These are phyloP conservation scores for Papiliotrema nemorosa DNA, from an alignment of 1,284 basidiomycete species.

Conservation along the genomic window DNA sequence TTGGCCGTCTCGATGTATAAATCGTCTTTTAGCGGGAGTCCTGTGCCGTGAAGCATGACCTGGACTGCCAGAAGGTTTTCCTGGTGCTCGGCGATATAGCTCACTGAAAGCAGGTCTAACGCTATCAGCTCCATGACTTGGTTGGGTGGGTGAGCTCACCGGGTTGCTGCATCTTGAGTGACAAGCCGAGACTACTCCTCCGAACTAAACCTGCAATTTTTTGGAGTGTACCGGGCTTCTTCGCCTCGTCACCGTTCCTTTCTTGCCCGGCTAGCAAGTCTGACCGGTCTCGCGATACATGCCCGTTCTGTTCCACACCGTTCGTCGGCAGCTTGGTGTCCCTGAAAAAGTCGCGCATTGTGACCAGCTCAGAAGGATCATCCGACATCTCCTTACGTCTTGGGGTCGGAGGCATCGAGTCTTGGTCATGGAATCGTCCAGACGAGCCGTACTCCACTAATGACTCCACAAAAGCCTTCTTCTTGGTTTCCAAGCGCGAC, in stretches of 20 bases:
- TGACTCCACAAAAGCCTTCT: conserved; percentile 17
- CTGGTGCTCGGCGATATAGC: conserved; percentile 76
- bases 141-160: neutral
- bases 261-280: neutral
- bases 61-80: conserved; percentile 72
- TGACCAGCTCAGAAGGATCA: conserved; percentile 30
- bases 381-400: neutral
- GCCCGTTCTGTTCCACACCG: too few relatives aligned
- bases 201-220: conserved; percentile 26
- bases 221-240: conserved; percentile 10
- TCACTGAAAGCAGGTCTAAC: conserved; percentile 19
- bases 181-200: conserved; percentile 18
- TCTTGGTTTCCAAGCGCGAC: conserved; percentile 10
- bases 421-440: conserved; percentile 27
- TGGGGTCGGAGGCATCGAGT: conserved; percentile 25
- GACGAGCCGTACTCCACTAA: conserved; percentile 21
- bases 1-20: conserved; percentile 36
- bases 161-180: conserved; percentile 8
- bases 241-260: neutral
- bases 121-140: neutral
- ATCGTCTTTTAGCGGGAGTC: conserved; percentile 21
- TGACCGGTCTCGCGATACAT: too few relatives aligned
- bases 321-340: neutral
- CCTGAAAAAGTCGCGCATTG: conserved; percentile 26
- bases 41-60: conserved; percentile 55